phyloP scores from a whole-genome alignment of 768 basidiomycete species.

The Mycena rosella region DNA sequence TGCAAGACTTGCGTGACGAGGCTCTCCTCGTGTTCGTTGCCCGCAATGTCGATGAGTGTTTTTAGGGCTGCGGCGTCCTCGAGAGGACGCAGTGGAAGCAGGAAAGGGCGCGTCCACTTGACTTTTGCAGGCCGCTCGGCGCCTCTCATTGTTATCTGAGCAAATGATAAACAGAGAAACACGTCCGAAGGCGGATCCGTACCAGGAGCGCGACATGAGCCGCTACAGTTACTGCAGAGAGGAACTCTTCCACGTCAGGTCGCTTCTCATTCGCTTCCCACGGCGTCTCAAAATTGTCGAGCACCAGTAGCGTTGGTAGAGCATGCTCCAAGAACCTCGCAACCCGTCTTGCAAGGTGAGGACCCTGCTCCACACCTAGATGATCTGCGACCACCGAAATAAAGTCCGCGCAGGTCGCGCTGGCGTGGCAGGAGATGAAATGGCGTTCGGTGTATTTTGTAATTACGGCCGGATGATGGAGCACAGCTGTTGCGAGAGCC shows the following conservation, averaged over 20 bases:
- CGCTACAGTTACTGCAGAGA: neutral
- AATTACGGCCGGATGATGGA: neutral
- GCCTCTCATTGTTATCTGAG: too few species aligned
- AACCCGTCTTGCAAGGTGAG: neutral
- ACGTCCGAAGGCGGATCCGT: neutral
- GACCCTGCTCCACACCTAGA: neutral
- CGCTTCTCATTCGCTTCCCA: neutral
- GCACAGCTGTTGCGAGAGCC: neutral
- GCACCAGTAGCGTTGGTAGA: neutral
- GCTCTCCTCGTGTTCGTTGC: neutral
- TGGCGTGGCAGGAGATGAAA: neutral
- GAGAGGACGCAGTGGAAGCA: too few species aligned
- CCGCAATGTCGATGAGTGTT: neutral
- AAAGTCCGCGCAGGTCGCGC: neutral
- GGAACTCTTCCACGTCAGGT: neutral
- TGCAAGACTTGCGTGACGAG: neutral
- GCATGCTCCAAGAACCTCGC: neutral
- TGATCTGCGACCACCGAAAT: neutral
- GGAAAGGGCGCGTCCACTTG: too few species aligned
- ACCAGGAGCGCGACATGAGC: neutral
- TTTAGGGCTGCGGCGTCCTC: too few species aligned
- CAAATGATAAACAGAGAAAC: too few species aligned
- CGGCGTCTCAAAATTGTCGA: neutral
- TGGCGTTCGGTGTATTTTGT: neutral
- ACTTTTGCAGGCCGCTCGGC: too few species aligned